phyloP scores from a whole-genome alignment of 352 stramenopile species.

The Phytophthora palmivora region DNA sequence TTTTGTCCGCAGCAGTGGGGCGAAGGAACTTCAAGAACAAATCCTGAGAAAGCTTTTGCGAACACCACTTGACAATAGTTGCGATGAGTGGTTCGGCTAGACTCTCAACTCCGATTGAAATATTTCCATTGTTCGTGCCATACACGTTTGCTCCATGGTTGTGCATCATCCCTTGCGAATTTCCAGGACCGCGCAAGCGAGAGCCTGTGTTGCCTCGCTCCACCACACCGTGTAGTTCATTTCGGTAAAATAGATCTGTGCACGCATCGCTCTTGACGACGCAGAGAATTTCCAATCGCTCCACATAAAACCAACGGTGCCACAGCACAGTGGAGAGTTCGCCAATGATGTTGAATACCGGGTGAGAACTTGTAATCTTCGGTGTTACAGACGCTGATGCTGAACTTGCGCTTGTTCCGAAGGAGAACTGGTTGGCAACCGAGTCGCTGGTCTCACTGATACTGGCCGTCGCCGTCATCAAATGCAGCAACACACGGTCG shows the following conservation, averaged over 20 bases:
- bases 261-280: slow-evolving; percentile 76
- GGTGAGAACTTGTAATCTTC: slow-evolving; percentile 66
- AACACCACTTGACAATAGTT: slow-evolving; percentile 78
- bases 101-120: slow-evolving; percentile 62
- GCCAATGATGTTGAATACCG: slow-evolving; percentile 91
- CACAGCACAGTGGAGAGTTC: slow-evolving; percentile 87
- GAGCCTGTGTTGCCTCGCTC: slow-evolving; percentile 38
- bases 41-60: slow-evolving; percentile 78
- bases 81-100: slow-evolving; percentile 61
- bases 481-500: slow-evolving; percentile 82
- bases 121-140: slow-evolving; percentile 28
- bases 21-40: slow-evolving; percentile 85
- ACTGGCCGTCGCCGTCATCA: slow-evolving; percentile 78
- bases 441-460: slow-evolving; percentile 49
- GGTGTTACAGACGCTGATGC: slow-evolving; percentile 32
- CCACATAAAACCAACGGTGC: slow-evolving; percentile 91
- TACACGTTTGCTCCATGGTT: slow-evolving; percentile 48
- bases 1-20: slow-evolving; percentile 33
- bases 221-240: slow-evolving; percentile 41
- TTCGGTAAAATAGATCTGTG: slow-evolving; percentile 71
- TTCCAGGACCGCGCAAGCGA: slow-evolving; percentile 32
- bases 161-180: slow-evolving; percentile 42
- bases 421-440: slow-evolving; percentile 75
- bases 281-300: slow-evolving; percentile 85
- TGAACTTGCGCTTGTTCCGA: slow-evolving; percentile 56